Evolutionary conservation across 208 protist species (phyloP), one percentile per base, ranked within the genome.

Genomic region (Trypanosoma cruzi): DNA sequence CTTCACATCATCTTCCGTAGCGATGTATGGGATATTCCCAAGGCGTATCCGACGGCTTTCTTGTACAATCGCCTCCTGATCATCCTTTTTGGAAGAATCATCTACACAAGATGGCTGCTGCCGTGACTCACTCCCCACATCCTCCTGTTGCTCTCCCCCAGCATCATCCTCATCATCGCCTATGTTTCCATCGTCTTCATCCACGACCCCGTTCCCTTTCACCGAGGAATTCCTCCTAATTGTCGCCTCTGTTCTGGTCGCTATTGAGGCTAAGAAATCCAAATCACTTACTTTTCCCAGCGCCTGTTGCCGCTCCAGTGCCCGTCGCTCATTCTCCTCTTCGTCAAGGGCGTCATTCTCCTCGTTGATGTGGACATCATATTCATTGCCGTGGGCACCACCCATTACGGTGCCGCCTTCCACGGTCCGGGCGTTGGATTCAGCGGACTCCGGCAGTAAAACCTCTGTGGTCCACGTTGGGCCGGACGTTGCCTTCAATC

Each of bases 1-100:
- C 64, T 90, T 82, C 20, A 99, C 72, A 48, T 99, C 94, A 4
- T 98, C 93, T 71, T 99, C 97, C 2, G 85, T 99, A 6, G 89
- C 85, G n/a, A 81, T 73, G 81, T 94, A 99, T 0, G 97, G 80
- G n/a, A 99, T 79, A 82, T 99, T 99, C 55, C 85, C 81, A 16
- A 99, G 70, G 42, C 96, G 98, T 26, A 99, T 68, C n/a, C 98
- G 91, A 26, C 89, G 90, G 6, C 88, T 87, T 48, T 96, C 81
- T 4, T 68, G 79, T 8, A 88, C 86, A 37, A 88, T 70, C 22
- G 78, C 83, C 28, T 81, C 75, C 56, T 84, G 66, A 44, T 74
- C 66, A n/a, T 61, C 65, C 11, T 55, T 55, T 55, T 18, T 31
- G 6, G 2, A n/a, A 31, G 24, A 55, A 14, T 32, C 22, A 29